Conservation (phyloP, 192 early-diverging fungal species). For the Linnemannia schmuckeri region DNA sequence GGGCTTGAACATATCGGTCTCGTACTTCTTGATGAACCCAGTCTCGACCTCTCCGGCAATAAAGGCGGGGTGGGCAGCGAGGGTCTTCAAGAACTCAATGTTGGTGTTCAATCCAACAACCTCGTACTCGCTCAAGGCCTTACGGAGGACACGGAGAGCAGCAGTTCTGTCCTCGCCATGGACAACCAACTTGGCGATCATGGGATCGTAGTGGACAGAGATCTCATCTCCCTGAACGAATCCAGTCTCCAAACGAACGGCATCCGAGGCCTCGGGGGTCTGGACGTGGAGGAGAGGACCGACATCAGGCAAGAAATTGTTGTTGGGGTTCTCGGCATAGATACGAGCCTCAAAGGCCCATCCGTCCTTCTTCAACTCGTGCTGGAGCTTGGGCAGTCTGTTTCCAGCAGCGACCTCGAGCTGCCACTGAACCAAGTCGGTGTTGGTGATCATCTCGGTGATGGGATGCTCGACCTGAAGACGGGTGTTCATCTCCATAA, state of each 20-base stretch:
- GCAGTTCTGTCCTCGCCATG: constrained; percentile 83
- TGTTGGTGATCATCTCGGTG: constrained; percentile 95
- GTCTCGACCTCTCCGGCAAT: constrained; percentile 92
- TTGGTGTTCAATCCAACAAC: constrained; percentile 94
- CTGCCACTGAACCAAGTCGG: constrained; percentile 97
- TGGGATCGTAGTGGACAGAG: constrained; percentile 94
- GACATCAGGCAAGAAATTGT: constrained; percentile 93
- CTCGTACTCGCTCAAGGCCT: constrained; percentile 89
- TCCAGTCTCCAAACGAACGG: constrained; percentile 92
- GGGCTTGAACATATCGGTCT: constrained; percentile 46
- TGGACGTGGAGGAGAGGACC: constrained; percentile 86
- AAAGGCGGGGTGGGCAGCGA: constrained; percentile 86
- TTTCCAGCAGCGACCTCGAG: constrained; percentile 95
- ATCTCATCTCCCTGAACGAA: constrained; percentile 92
- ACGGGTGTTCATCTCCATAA: constrained; percentile 98
- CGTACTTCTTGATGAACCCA: constrained; percentile 86
- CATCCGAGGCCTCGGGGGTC: constrained; percentile 72
- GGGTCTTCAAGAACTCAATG: constrained; percentile 88
- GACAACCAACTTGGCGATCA: constrained; percentile 96
- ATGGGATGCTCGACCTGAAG: constrained; percentile 97
- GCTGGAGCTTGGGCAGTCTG: constrained; percentile 78
- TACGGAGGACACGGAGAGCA: constrained; percentile 84
- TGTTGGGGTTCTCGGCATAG: constrained; percentile 95
- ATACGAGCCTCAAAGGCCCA: constrained; percentile 98
- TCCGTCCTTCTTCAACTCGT: constrained; percentile 80